phyloP scores from a whole-genome alignment of 257 asterid genomes.

The Capsicum rhomboideum region DNA sequence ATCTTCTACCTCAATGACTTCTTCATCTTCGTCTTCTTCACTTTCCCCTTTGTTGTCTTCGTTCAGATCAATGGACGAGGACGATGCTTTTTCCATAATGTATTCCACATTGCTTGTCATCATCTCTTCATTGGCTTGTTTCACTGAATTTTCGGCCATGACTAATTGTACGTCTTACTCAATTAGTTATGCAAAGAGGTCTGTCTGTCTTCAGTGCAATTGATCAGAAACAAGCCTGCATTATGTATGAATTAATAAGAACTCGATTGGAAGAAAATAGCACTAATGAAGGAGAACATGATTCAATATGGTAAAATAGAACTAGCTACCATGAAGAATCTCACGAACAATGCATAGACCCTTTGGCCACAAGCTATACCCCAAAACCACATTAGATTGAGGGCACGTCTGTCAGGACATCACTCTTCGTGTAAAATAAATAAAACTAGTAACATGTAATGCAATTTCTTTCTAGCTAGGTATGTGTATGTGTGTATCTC shows the following conservation, averaged over 20 bases:
- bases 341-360: slow-evolving; percentile 49
- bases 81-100: slow-evolving; percentile 6
- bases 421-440: neutral
- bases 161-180: neutral
- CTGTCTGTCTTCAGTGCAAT: neutral
- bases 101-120: too few relatives aligned
- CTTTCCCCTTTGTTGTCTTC: slow-evolving; percentile 24
- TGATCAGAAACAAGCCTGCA: neutral
- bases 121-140: neutral
- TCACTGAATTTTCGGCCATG: slow-evolving; percentile 21
- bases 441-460: neutral
- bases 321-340: slow-evolving; percentile 22
- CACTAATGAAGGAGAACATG: neutral
- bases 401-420: neutral
- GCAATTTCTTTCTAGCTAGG: neutral
- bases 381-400: slow-evolving; percentile 23
- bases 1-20: slow-evolving; percentile 12
- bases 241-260: neutral
- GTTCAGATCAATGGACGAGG: slow-evolving; percentile 58
- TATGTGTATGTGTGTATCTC: neutral
- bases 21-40: slow-evolving; percentile 16
- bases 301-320: neutral
- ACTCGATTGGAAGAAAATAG: neutral
- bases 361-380: slow-evolving; percentile 55
- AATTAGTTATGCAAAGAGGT: neutral